Conservation (phyloP, 768 basidiomycete genomes). For the Mycena metata region DNA sequence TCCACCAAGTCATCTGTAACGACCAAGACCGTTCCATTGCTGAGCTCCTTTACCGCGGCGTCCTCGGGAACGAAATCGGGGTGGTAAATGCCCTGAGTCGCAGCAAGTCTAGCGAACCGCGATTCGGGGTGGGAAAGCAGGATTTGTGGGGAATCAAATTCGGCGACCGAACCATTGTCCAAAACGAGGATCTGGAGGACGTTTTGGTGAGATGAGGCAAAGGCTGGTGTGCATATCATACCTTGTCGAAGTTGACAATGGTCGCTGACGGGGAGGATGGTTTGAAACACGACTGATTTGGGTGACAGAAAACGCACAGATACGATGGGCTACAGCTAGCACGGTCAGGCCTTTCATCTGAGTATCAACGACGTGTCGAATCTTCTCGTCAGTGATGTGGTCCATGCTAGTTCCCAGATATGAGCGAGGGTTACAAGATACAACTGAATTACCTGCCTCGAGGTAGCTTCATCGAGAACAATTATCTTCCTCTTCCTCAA, state of each 20-base stretch:
- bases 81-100: slow-evolving; percentile 30
- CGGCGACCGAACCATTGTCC: slow-evolving; percentile 24
- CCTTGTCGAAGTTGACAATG: slow-evolving; percentile 31
- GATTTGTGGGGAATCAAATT: slow-evolving; percentile 11
- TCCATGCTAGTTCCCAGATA: slow-evolving; percentile 25
- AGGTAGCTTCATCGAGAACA: slow-evolving; percentile 29
- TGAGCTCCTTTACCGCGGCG: slow-evolving; percentile 15
- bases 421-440: background rate
- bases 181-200: slow-evolving; percentile 26
- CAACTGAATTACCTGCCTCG: slow-evolving; percentile 17
- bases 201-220: background rate
- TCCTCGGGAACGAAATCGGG: slow-evolving; percentile 21
- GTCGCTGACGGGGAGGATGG: slow-evolving; percentile 1
- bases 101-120: slow-evolving; percentile 28
- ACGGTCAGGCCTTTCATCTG: slow-evolving; percentile 32
- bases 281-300: background rate
- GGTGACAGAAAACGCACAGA: slow-evolving; percentile 11
- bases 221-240: slow-evolving; percentile 5
- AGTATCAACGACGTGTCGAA: slow-evolving; percentile 27
- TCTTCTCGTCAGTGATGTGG: slow-evolving; percentile 30
- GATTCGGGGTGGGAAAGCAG: slow-evolving; percentile 27
- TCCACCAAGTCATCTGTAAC: background rate
- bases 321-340: slow-evolving; percentile 26
- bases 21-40: background rate
- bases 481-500: slow-evolving; percentile 28